phyloP scores from a whole-genome alignment of 2,329 filamentous ascomycete genomes.

The Didymellaceae sp. region DNA sequence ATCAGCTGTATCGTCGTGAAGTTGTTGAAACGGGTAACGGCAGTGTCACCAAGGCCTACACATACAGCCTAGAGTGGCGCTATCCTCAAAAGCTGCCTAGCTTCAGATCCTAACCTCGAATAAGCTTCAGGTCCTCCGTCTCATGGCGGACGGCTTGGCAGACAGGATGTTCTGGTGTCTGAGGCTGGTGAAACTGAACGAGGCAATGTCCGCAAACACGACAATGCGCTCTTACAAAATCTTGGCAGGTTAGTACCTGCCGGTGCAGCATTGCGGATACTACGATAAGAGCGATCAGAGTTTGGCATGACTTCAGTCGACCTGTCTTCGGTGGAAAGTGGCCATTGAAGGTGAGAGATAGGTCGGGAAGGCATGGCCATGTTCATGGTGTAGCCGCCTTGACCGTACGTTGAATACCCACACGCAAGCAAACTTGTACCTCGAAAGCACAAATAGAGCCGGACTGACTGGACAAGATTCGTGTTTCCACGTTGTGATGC shows the following conservation, averaged over 20 bases:
- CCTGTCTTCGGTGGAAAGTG: too few relatives aligned
- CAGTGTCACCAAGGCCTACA: constrained; percentile 6
- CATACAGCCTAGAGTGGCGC: constrained; percentile 2
- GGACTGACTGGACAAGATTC: constrained; percentile 10
- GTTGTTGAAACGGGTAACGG: constrained; percentile 6
- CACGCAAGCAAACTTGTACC: constrained; percentile 9
- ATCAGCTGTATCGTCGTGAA: constrained; percentile 1
- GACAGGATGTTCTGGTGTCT: constrained; percentile 23
- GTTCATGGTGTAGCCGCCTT: background rate
- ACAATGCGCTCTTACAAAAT: background rate
- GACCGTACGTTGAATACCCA: background rate
- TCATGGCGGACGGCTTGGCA: constrained; percentile 34
- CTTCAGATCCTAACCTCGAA: constrained; percentile 12
- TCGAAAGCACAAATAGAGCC: constrained; percentile 8
- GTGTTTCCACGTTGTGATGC: constrained; percentile 27
- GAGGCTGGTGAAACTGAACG: constrained; percentile 31
- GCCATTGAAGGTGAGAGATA: too few relatives aligned
- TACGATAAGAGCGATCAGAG: background rate
- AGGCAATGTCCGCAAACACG: constrained; percentile 20
- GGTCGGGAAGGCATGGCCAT: too few relatives aligned
- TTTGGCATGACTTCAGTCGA: background rate
- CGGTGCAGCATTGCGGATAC: background rate
- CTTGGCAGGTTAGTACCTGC: background rate
- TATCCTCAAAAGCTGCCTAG: constrained; percentile 7
- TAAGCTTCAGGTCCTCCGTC: constrained; percentile 33